Percentiles rank a stretch among this genome's conserved stretches.
phyloP scores from a whole-genome alignment of 1,139 yeast species.

The Nakaseomyces kungkrabaensis region DNA sequence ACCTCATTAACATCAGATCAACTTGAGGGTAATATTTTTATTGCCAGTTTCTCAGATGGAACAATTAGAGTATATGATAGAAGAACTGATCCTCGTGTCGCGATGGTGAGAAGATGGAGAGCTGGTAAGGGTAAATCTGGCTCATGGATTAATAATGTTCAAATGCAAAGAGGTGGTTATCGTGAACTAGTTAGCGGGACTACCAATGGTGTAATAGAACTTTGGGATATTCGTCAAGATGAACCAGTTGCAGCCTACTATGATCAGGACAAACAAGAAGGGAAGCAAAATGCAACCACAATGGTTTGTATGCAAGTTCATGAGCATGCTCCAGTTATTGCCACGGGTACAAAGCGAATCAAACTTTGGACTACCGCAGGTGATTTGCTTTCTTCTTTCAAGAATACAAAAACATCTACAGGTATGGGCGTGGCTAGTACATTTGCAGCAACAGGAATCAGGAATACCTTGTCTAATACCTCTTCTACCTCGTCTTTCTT shows the following conservation, averaged over 20 bases:
- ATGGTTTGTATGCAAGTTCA: constrained; percentile 75
- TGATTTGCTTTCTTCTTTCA: constrained; percentile 52
- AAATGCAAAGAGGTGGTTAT: constrained; percentile 94
- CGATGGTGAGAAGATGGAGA: constrained; percentile 80
- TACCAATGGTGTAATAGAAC: constrained; percentile 67
- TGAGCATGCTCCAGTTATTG: constrained; percentile 92
- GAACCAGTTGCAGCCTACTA: constrained; percentile 61
- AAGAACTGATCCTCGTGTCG: constrained; percentile 72
- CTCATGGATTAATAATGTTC: constrained; percentile 68
- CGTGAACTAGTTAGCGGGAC: constrained; percentile 83
- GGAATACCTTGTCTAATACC: constrained; percentile 13
- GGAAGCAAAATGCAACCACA: constrained; percentile 21
- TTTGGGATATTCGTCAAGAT: constrained; percentile 81
- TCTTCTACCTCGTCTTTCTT: constrained; percentile 37
- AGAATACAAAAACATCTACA: constrained; percentile 38
- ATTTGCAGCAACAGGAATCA: constrained; percentile 25
- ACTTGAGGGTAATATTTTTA: constrained; percentile 83
- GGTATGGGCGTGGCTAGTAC: constrained; percentile 26
- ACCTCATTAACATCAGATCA: constrained; percentile 90
- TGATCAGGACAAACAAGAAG: constrained; percentile 37
- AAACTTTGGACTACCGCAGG: constrained; percentile 86
- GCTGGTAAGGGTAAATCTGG: constrained; percentile 29
- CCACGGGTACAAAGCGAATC: constrained; percentile 75
- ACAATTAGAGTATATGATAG: constrained; percentile 84
- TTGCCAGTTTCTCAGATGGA: constrained; percentile 94